These are phyloP conservation scores for Paramecium sonneborni DNA, from an alignment of 73 alveolate species.

Conservation along the genomic window DNA sequence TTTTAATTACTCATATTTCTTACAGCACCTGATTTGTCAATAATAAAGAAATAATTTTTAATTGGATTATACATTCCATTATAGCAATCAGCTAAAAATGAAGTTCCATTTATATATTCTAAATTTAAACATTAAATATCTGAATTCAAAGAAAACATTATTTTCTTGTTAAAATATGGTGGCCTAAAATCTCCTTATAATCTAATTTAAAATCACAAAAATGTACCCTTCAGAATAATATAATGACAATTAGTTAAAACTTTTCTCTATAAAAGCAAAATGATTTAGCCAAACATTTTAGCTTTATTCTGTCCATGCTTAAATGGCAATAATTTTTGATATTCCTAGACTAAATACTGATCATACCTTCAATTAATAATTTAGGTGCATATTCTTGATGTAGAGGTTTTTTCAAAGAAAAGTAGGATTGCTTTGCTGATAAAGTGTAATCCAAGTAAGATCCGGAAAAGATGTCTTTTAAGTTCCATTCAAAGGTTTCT, in stretches of 20 bases:
- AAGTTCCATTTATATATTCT: neutral
- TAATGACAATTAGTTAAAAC: neutral
- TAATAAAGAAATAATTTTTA: neutral
- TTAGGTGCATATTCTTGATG: neutral
- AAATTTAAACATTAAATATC: neutral
- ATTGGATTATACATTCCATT: neutral
- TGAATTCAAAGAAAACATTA: neutral
- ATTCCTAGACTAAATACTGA: neutral
- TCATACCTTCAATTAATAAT: neutral
- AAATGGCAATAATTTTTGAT: neutral
- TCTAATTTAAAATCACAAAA: neutral
- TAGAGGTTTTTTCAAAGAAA: neutral
- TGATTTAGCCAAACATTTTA: neutral
- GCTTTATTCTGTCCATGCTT: neutral
- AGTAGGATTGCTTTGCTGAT: neutral
- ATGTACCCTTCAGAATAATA: neutral
- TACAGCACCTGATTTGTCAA: neutral
- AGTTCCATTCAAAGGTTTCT: neutral
- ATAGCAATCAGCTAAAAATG: neutral
- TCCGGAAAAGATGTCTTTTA: neutral
- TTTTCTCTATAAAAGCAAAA: neutral
- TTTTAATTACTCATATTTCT: neutral
- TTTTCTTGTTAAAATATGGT: neutral
- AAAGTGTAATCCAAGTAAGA: neutral
- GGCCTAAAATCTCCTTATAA: neutral